Evolutionary conservation across 768 basidiomycete species (phyloP).

Genomic region (Wakefieldia striispora): DNA sequence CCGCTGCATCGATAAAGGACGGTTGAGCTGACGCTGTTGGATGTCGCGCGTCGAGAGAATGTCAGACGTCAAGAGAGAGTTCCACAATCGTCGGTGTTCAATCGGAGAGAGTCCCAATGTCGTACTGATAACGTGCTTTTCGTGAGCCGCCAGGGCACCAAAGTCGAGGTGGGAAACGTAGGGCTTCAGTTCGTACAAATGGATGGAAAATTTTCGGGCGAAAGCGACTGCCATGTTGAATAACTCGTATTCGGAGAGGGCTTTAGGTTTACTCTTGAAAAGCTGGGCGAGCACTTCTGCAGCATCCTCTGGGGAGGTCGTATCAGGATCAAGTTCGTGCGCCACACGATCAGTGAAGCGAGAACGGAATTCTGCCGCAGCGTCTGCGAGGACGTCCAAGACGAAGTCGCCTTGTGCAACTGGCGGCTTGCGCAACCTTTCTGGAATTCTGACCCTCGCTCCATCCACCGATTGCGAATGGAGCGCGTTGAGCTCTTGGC

Average conservation of each 20-base stretch:
- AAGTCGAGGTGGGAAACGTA: slow-evolving; percentile 55
- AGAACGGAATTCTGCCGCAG: slow-evolving; percentile 44
- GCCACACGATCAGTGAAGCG: slow-evolving; percentile 36
- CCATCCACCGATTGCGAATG: slow-evolving; percentile 73
- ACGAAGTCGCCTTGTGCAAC: slow-evolving; percentile 42
- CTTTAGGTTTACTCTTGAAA: slow-evolving; percentile 48
- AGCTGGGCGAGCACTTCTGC: slow-evolving; percentile 43
- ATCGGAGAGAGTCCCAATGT: slow-evolving; percentile 39
- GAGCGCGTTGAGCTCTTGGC: slow-evolving; percentile 68
- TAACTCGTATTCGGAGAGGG: slow-evolving; percentile 60
- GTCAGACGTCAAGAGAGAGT: slow-evolving; percentile 60
- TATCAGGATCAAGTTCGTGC: slow-evolving; percentile 18
- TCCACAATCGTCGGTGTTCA: slow-evolving; percentile 56
- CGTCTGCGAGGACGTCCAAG: slow-evolving; percentile 49
- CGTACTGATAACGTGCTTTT: slow-evolving; percentile 52
- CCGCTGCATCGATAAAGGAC: slow-evolving; percentile 56
- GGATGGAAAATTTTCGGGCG: slow-evolving; percentile 41
- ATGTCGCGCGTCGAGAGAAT: slow-evolving; percentile 53
- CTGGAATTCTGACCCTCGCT: slow-evolving; percentile 40
- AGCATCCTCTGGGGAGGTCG: slow-evolving; percentile 36
- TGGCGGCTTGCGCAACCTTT: slow-evolving; percentile 46
- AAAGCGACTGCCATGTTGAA: slow-evolving; percentile 50
- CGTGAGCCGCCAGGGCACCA: slow-evolving; percentile 48
- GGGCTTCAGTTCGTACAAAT: slow-evolving; percentile 37
- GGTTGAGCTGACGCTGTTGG: slow-evolving; percentile 47